These are phyloP conservation scores for Penicillium sp. DNA, from an alignment of 2,329 filamentous ascomycete genomes.

Conservation along the genomic window DNA sequence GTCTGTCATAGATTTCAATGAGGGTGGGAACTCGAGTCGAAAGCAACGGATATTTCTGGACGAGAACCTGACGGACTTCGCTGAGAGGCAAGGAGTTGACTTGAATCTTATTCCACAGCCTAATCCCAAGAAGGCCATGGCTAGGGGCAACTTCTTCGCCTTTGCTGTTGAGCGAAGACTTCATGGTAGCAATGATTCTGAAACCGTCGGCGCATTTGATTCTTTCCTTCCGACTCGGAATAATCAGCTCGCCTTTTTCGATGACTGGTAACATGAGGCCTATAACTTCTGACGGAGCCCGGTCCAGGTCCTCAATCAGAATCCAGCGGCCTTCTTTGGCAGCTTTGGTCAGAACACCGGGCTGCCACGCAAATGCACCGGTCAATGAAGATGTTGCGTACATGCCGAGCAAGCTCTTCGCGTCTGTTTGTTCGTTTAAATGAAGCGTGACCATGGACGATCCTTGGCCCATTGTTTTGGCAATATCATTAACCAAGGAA, in stretches of 20 bases:
- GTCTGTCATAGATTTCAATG: slow-evolving; percentile 53
- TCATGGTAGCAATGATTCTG: slow-evolving; percentile 85
- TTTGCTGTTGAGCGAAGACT: slow-evolving; percentile 62
- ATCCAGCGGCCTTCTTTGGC: slow-evolving; percentile 95
- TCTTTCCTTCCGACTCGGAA: slow-evolving; percentile 82
- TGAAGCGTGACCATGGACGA: slow-evolving; percentile 87
- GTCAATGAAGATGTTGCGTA: slow-evolving; percentile 86
- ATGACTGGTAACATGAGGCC: slow-evolving; percentile 89
- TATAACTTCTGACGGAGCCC: slow-evolving; percentile 90
- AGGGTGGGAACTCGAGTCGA: slow-evolving; percentile 53
- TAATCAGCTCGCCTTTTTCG: slow-evolving; percentile 83
- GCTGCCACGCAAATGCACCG: slow-evolving; percentile 86
- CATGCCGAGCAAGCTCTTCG: slow-evolving; percentile 90
- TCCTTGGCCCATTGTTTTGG: slow-evolving; percentile 72
- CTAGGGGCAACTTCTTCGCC: slow-evolving; percentile 69
- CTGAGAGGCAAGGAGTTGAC: slow-evolving; percentile 61
- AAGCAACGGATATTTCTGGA: slow-evolving; percentile 66
- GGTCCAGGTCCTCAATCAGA: slow-evolving; percentile 92
- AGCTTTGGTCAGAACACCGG: slow-evolving; percentile 89
- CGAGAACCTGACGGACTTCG: slow-evolving; percentile 73
- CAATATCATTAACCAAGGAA: slow-evolving; percentile 75
- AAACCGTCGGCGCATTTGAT: slow-evolving; percentile 82
- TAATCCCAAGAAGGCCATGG: slow-evolving; percentile 68
- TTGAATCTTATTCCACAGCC: slow-evolving; percentile 78
- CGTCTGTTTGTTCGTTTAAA: slow-evolving; percentile 96